Evolutionary conservation across 1,284 basidiomycete species (phyloP), one percentile per base, ranked within the genome.

Genomic region (Leccinum laetum): DNA sequence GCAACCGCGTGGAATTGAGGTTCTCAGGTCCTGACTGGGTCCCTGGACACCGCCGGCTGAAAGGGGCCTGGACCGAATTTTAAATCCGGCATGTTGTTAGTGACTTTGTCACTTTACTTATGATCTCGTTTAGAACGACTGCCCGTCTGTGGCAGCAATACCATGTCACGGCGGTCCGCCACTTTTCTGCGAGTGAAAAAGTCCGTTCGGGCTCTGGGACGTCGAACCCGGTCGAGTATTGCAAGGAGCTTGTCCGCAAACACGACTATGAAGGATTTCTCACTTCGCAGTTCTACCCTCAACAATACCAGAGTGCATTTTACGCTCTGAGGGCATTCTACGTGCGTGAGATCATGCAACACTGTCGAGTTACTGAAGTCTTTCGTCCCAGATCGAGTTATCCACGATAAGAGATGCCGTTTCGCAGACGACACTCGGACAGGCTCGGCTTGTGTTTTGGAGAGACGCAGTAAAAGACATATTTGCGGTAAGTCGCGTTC

Each of bases 391-490:
- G 93, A 85, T 94, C 68, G 95, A 98, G 77, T 80, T 97, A 55
- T 92, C 94, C 26, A 90, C 84, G 72, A 82, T 96, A 14, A 89
- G 91, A 71, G 94, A 96, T 68, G 83, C 85, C 13, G 90, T 95
- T 14, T 90, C 91, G 16, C 93, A 92, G 70, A 80, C 89, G 46
- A 84, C 89, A 29, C 88, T 98, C 67, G 96, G 94, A 7, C 87
- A 90, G 73, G 95, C 97, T 84, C 86, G 94, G 69, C 89, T 94
- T 82, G 92, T 96, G 76, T 98, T 96, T 78, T 98, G 95, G 96
- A 87, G 88, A 73, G 95, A 98, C 74, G 90, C 93, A 1, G 75
- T 97, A 52, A 91, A 90, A 70, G 83, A 80, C 44, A 88, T 95
- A 18, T 81, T 81, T 73, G 84, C 90, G 72, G 93, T 92, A 74